Evolutionary conservation across 139 green algal species (phyloP), one percentile per base, ranked within the genome.

Genomic region (Chlamydomonas schloesseri): DNA sequence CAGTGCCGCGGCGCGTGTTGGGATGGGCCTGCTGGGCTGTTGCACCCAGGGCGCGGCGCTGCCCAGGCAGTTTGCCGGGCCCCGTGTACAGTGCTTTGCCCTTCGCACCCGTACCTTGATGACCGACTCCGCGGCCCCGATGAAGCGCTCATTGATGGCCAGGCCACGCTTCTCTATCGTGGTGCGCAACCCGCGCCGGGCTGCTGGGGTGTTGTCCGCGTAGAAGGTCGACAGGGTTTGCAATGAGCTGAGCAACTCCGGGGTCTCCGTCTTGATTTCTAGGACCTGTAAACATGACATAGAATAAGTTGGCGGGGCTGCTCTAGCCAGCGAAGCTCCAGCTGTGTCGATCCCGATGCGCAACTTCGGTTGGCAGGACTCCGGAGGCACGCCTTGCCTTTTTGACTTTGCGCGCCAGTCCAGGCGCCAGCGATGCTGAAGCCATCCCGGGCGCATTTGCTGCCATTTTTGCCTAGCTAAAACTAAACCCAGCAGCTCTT

Each of bases 251-350:
- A 98, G 84, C 2, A 99, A 37, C 80, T 99, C 97, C 9, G 95
- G 92, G 0, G 93, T 91, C 73, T 99, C 97, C 6, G 96, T 97
- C 34, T 93, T 94, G 0, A 94, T 97, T 11, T 98, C 97, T 34
- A 99, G 89, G 20, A 97, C 94, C 95, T 98, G 88, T 29, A 53
- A 88, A 37, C n/a, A 37, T n/a, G 8, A 50, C 5, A 8, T 13
- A 50, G 42, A 5, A 8, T 50, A 8, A 8, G 5, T 50, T 50
- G 42, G 42, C 42, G 5, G 42, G 5, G 42, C 42, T 5, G 5
- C 5, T 5, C 31, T 3, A 24, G 55, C 55, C 55, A 26, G 55
- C 18, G 55, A 8, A 60, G 55, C 55, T 8, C 42, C 42, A 50
- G 55, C 20, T 8, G 55, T 8, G 55, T 60, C 55, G 55, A 60